These are phyloP conservation scores for Neurospora sp. DNA, from an alignment of 2,329 filamentous ascomycete genomes.

Conservation along the genomic window DNA sequence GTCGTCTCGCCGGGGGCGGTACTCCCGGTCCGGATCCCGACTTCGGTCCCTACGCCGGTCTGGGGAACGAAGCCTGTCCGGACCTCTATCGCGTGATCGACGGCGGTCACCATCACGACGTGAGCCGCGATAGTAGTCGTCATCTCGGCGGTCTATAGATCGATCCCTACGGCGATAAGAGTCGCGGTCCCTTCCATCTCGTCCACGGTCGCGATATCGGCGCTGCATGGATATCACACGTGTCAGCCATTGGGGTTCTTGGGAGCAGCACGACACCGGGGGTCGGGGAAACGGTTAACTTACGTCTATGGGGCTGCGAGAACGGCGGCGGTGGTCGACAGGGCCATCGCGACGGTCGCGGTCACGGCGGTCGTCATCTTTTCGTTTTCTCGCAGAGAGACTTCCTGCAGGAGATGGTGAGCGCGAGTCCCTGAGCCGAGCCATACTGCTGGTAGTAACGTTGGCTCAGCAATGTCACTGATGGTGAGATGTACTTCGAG, in stretches of 20 bases:
- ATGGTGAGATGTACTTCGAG: constrained; percentile 24
- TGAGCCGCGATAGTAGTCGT: constrained; percentile 52
- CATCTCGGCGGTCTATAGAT: constrained; percentile 57
- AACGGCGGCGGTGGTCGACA: constrained; percentile 45
- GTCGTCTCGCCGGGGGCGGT: constrained; percentile 62
- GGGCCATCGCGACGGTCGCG: constrained; percentile 37
- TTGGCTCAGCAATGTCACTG: constrained; percentile 22
- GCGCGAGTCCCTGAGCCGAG: constrained; percentile 61
- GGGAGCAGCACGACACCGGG: constrained; percentile 1
- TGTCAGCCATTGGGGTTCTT: constrained; percentile 28
- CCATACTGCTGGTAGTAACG: constrained; percentile 33
- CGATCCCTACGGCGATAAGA: constrained; percentile 58
- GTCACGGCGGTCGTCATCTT: constrained; percentile 47
- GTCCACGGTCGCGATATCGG: constrained; percentile 39
- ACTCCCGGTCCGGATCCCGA: constrained; percentile 54
- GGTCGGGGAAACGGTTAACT: constrained; percentile 24
- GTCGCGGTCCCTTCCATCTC: constrained; percentile 35
- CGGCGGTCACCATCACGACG: constrained; percentile 57
- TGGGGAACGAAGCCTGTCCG: constrained; percentile 48
- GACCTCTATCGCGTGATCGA: constrained; percentile 51
- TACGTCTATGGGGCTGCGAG: constrained; percentile 53
- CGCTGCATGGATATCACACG: constrained; percentile 32
- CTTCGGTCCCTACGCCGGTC: constrained; percentile 50
- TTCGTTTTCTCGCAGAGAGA: constrained; percentile 63
- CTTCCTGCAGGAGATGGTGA: constrained; percentile 93